Base-by-base conservation (phyloP, 2,329 filamentous ascomycete species). In the Chaetothyriales sp. region DNA sequence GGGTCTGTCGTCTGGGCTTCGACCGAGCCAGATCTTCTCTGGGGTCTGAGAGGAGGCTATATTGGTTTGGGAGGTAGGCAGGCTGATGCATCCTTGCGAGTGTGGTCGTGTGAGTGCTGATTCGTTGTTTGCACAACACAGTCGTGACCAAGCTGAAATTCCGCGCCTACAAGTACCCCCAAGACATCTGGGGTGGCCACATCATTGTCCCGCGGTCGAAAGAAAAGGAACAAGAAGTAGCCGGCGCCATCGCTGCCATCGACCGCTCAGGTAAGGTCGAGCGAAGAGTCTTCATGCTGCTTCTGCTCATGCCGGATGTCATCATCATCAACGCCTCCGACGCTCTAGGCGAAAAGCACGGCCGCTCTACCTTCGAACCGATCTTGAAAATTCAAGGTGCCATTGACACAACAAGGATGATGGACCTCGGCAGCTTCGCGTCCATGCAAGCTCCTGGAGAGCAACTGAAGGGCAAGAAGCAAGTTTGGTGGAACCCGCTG, bases 31-130 rank as follows among this genome's bases (percentile, higher is more conserved):
- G 69, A 71, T 18, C 60, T 71, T 1, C 58, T 71, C 13, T 71
- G 67, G 67, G 68, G 67, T 4, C 56, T 71, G 8, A 62, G 69
- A n/a, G 69, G 68, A 1, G 67, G 67, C 13, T 69, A 67, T 8
- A 66, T 66, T 1, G 58, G 56, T n/a, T 63, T 63, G 43, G 44
- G n/a, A n/a, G n/a, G n/a, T n/a, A n/a, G n/a, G n/a, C n/a, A n/a
- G n/a, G n/a, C n/a, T n/a, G n/a, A n/a, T n/a, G n/a, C n/a, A n/a
- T n/a, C n/a, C n/a, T n/a, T n/a, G n/a, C n/a, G n/a, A n/a, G n/a
- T n/a, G n/a, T n/a, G n/a, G n/a, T n/a, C n/a, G n/a, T n/a, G n/a
- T n/a, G n/a, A n/a, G n/a, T n/a, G n/a, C n/a, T n/a, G n/a, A n/a
- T n/a, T n/a, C n/a, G n/a, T n/a, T n/a, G n/a, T 49, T n/a, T n/a